Base-by-base conservation (phyloP, 768 basidiomycete genomes). In the Leucocoprinus leucothites region DNA sequence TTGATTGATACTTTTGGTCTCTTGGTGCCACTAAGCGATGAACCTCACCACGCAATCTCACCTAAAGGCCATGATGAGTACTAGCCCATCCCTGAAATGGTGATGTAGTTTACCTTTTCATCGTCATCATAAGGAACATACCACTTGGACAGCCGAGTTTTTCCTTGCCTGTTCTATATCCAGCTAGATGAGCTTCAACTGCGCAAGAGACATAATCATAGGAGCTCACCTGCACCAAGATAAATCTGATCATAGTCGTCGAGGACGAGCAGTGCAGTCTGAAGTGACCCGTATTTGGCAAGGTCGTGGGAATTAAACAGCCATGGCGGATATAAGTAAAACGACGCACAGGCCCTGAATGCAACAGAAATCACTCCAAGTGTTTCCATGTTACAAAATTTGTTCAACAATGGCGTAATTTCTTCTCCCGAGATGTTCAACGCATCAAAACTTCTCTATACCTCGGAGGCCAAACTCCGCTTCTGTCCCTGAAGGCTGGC, bases 121-220 rank as follows among this genome's bases (percentile, higher is more conserved):
- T 99, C 97, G 66, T 99, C 97, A 63, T 98, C 95, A 62, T 94
- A 98, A 1, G 97, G 97, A 24, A 92, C 92, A 75, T 98, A 98
- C 96, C 96, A 99, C 72, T 98, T 98, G 9, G 93, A 94, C 48
- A 98, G 71, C 53, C 97, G 80, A 2, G 96, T 98, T 76, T 99
- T 99, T 16, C 97, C 97, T 75, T 99, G 97, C 38, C 96, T 86
- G 68, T 98, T 98, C 94, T 98, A 61, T 3, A 41, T 9, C 19
- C n/a, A 57, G 53, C 22, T 19, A 42, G 11, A 53, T 48, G 18
- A n/a, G n/a, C n/a, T n/a, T n/a, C n/a, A n/a, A 42, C 28, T 56
- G 13, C 59, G 43, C 18, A 46, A 35, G 19, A 26, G 16, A 31
- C 26, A 26, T 28, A 46, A 19, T 51, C 7, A 22, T n/a, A 5